Evolutionary conservation across 805 yeast species (phyloP), one percentile per base, ranked within the genome.

Genomic region (Teunomyces cretensis): DNA sequence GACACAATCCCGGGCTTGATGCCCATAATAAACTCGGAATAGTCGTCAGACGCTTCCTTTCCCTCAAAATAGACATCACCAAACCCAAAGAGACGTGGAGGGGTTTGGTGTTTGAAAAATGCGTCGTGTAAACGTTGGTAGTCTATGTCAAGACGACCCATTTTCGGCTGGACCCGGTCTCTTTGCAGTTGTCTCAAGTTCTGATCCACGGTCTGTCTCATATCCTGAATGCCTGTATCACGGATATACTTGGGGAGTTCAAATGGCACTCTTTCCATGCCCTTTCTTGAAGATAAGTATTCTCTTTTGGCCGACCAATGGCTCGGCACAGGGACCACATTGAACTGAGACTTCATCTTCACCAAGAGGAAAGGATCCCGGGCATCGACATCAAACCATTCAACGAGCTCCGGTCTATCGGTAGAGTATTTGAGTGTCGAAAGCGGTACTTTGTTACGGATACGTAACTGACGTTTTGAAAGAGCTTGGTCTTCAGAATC

Each of bases 311-410:
- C 67, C 43, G 80, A 80, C 99, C 99, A 92, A 62, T 90, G 94
- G 0, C 66, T 57, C 0, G 98, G 98, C 1, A 92, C 88, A 1
- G 81, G 87, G 0, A 91, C 83, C 1, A 69, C 74, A 51, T 88
- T 87, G 45, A 80, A 82, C 30, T 71, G 65, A 0, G 83, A 67
- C 58, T 91, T 92, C 41, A 92, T 62, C 16, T 75, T 68, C 0
- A 87, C 80, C 11, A 81, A 71, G 15, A 90, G 59, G 39, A 70
- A 65, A 1, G 99, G 96, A 54, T 88, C 92, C 1, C 74, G 74
- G 0, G 97, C 85, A 67, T 91, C 94, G 1, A 83, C 84, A 62
- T 94, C 98, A 54, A 70, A 80, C 95, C 96, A 86, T 51, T 90
- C 96, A 1, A 92, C 84, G 3, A 83, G 58, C 46, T 87, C 88